Base-by-base conservation (phyloP, 495 filamentous ascomycete genomes). In the Aspergillus ostianus region DNA sequence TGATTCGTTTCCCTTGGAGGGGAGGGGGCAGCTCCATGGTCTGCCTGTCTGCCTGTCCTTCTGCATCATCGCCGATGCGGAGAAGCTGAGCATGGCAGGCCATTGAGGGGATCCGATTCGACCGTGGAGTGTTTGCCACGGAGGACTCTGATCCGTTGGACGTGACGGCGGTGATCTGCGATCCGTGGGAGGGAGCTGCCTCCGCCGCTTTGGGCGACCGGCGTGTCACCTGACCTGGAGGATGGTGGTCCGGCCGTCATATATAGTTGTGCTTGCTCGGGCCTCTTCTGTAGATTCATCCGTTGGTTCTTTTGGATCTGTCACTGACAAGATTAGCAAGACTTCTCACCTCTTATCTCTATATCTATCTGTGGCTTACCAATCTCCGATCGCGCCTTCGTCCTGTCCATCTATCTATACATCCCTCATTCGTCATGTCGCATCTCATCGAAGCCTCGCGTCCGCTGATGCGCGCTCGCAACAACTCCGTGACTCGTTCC, bases 401-500 rank as follows among this genome's bases (percentile, higher is more conserved):
- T 51, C 26, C 20, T 17, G 41, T 23, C 15, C 26, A 50, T 18
- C 23, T 4, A 26, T 26, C 23, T 4, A 26, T 2, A 2, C 23
- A 26, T 26, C 23, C 56, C 36, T n/a, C 19, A 13, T 47, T 36
- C 59, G 46, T 29, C 51, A 65, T 62, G 56, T 51, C 53, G 19
- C 27, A 21, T 20, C 27, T 48, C 13, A 41, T 23, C 26, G 51
- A 72, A 70, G 68, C 62, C 61, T 46, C 60, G 51, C 70, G 74
- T 77, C 75, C 81, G 63, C 70, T 84, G 51, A 69, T 79, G 56
- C 82, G 73, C 29, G n/a, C 59, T 55, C 58, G 67, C 64, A 65
- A 68, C 64, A 69, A 69, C 53, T 52, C 60, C 21, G 65, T 70
- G 67, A 56, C 78, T 69, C 82, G 84, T 57, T 70, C 80, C 32